Base-by-base conservation (phyloP, 1,139 yeast species). In the Kodamaea plutei region DNA sequence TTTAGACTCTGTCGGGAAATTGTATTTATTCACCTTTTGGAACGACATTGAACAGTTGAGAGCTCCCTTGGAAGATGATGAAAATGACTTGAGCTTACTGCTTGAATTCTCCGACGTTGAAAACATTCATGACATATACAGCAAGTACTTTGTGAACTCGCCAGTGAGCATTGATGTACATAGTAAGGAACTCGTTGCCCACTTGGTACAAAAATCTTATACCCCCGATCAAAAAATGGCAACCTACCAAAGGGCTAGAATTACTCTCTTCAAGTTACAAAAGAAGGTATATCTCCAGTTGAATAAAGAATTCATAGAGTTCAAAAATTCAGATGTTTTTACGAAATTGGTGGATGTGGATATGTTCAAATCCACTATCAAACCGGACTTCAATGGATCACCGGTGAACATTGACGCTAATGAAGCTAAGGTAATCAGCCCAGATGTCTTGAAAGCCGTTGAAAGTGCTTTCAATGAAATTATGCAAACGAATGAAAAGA, bases 381-480 rank as follows among this genome's bases (percentile, higher is more conserved):
- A 29, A 21, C 25, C 28, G n/a, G 20, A 20, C 20, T 23, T 28
- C 18, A 18, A 22, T 12, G 26, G 30, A n/a, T 26, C 9, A 16
- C 29, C 11, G 24, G 25, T 23, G 10, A 23, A 15, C 8, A 15
- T 20, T 45, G 46, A 44, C 19, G n/a, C n/a, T n/a, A n/a, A n/a
- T n/a, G n/a, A n/a, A n/a, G n/a, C n/a, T n/a, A n/a, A n/a, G n/a
- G n/a, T n/a, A n/a, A 61, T 59, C 4, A 64, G 69, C 32, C 64
- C 66, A 2, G 68, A 58, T n/a, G 79, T 74, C 0, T 50, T 77
- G 3, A 59, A 62, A 33, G 89, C 87, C 0, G 82, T 83, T 11
- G 88, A 82, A 48, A 78, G 76, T 47, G 91, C 87, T 2, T 68
- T 83, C 38, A 72, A 73, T 14, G 76, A 79, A 40, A 80, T 83